A percentile compares a stretch with the other conserved stretches of the same genome.
phyloP scores from a whole-genome alignment of 176 grass and related monocot species.

The Poa annua region DNA sequence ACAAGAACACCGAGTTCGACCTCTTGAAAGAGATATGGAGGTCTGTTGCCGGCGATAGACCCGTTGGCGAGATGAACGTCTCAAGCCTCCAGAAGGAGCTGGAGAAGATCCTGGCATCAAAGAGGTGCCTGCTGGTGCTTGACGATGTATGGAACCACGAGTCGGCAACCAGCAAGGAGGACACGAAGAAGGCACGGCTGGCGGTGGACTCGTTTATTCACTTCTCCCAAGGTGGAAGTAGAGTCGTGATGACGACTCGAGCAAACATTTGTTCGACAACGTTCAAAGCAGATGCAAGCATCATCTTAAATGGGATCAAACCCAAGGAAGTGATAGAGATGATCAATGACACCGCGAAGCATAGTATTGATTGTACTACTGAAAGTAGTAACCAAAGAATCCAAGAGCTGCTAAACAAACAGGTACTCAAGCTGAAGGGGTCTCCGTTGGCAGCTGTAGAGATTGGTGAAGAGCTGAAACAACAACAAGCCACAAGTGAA shows the following conservation, averaged over 20 bases:
- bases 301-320: not conserved
- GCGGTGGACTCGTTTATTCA: no score
- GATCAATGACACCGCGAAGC: not conserved
- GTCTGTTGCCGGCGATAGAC: not conserved
- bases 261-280: not conserved
- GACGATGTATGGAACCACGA: slow-evolving; percentile 21
- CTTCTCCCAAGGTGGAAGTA: not conserved
- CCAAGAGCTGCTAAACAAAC: not conserved
- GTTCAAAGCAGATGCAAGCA: not conserved
- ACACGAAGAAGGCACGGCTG: not conserved
- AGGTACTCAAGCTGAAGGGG: not conserved
- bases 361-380: not conserved
- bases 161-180: not conserved
- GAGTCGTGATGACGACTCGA: not conserved
- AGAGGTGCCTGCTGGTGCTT: not conserved
- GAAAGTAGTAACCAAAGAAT: not conserved
- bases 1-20: not conserved
- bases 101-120: not conserved
- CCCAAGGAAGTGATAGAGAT: not conserved
- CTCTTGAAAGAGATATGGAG: not conserved
- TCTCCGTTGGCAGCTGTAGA: not conserved
- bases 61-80: not conserved
- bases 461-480: not conserved
- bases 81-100: not conserved
- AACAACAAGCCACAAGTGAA: no score